phyloP scores from a whole-genome alignment of 805 yeast genomes.

The Yarrowia deformans region DNA sequence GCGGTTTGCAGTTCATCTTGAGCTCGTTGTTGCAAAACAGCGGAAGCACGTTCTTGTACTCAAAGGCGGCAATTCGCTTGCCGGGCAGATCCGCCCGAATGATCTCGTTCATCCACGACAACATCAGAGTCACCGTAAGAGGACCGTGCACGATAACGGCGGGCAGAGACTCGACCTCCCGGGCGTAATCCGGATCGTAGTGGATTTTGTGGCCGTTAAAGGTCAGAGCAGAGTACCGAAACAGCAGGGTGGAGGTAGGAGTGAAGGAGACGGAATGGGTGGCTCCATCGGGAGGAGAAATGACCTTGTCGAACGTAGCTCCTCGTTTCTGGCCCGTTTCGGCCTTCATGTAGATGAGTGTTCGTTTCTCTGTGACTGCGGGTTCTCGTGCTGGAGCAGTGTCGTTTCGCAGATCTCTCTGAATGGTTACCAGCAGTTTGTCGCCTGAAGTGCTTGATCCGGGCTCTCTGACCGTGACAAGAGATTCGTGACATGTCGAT shows the following conservation, averaged over 20 bases:
- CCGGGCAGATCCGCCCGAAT: slow-evolving; percentile 41
- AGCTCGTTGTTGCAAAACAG: slow-evolving; percentile 55
- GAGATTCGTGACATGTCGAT: slow-evolving; percentile 61
- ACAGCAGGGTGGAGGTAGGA: slow-evolving; percentile 57
- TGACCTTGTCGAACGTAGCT: slow-evolving; percentile 42
- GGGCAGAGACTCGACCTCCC: slow-evolving; percentile 63
- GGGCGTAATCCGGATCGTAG: slow-evolving; percentile 65
- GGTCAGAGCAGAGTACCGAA: slow-evolving; percentile 76
- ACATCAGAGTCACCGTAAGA: slow-evolving; percentile 64
- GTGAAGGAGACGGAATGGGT: slow-evolving; percentile 44
- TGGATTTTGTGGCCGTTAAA: slow-evolving; percentile 88
- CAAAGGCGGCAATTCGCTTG: slow-evolving; percentile 50
- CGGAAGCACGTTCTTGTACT: slow-evolving; percentile 61
- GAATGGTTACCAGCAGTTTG: slow-evolving; percentile 61
- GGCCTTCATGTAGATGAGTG: slow-evolving; percentile 64
- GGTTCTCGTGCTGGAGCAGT: slow-evolving; percentile 40
- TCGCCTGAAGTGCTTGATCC: slow-evolving; percentile 40
- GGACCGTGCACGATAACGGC: slow-evolving; percentile 82
- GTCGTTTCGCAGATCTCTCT: slow-evolving; percentile 55
- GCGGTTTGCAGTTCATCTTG: slow-evolving; percentile 43
- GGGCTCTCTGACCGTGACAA: slow-evolving; percentile 48
- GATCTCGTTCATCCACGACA: slow-evolving; percentile 58
- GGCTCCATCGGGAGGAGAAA: slow-evolving; percentile 39
- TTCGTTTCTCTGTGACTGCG: slow-evolving; percentile 61
- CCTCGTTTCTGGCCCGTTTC: slow-evolving; percentile 44